Evolutionary conservation across 2,329 filamentous ascomycete genomes (phyloP), one percentile per base, ranked within the genome.

Genomic region (Thelonectria olida): DNA sequence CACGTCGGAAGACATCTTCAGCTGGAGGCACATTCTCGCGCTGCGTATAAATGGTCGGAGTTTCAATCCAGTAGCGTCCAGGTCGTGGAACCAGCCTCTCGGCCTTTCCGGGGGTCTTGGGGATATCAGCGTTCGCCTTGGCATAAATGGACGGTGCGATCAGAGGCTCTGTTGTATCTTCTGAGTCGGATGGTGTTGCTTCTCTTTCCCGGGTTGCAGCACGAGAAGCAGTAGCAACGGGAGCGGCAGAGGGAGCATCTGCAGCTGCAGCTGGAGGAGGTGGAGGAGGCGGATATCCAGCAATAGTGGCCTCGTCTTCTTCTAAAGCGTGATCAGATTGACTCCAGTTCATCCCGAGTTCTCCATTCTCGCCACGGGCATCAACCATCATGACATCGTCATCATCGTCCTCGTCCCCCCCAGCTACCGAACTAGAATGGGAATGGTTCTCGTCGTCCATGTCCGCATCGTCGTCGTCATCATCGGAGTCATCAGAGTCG

Each of bases 1-100:
- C 91, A 28, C 94, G 90, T 73, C 95, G 89, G 80, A 93, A 93
- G 5, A 99, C 84, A 72, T 99, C 92, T 75, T 99, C 96, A 54
- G 93, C 91, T 15, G 87, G 84, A 48, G 90, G 90, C 7, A 90
- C 80, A 54, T 84, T 85, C 28, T 87, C 84, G 41, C 84, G 83
- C 58, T 87, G 84, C 44, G 83, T 85, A 74, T 92, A 95, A 28
- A 85, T 85, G 17, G 85, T 81, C 7, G 95, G 93, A 34, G 90
- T 93, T 69, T 93, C 90, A 34, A 96, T 84, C 95, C 95, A 98
- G 77, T 97, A 95, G 54, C 86, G 84, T 12, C 92, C 89, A 10
- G 92, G 90, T 54, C 84, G 85, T n/a, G 86, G 85, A 10, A 85
- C 84, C 45, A 75, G 68, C 54, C 73, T 78, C 58, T 76, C 74